A percentile compares a stretch with the other conserved stretches of the same genome.
These are phyloP conservation scores for Steccherinum ochraceum DNA, from an alignment of 768 basidiomycete genomes.

Conservation along the genomic window DNA sequence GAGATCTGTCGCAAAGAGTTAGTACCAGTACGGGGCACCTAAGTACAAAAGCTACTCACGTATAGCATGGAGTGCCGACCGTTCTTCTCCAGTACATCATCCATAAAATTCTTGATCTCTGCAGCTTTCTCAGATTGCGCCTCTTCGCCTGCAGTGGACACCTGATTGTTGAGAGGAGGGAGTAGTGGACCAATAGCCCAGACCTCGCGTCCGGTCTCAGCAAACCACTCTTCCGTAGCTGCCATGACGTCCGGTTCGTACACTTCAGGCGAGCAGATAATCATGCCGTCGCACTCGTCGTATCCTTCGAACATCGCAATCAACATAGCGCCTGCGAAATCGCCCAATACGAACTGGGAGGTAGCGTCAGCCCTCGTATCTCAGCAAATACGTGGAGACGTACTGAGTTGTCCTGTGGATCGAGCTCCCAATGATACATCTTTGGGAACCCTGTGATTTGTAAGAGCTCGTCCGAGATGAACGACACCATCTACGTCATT, in stretches of 20 bases:
- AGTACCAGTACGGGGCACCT: neutral
- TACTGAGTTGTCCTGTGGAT: conserved; percentile 1
- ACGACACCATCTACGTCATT: neutral
- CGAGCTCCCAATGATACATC: conserved; percentile 4
- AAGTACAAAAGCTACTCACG: conserved; percentile 5
- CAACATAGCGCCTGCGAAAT: neutral
- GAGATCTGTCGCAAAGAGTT: conserved; percentile 9
- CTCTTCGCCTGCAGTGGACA: too few relatives aligned
- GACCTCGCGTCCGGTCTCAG: conserved; percentile 4
- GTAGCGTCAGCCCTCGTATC: neutral
- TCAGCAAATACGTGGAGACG: neutral
- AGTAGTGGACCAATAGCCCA: conserved; percentile 15
- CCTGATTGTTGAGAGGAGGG: too few relatives aligned
- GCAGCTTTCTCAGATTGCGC: conserved; percentile 5
- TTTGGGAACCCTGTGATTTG: conserved; percentile 2
- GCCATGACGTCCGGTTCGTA: conserved; percentile 13
- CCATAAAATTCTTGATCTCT: conserved; percentile 13
- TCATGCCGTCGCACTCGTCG: conserved; percentile 12
- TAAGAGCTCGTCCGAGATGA: neutral
- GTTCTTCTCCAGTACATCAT: conserved; percentile 5
- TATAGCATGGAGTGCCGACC: conserved; percentile 18
- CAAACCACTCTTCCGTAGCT: conserved; percentile 10
- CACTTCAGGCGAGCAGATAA: conserved; percentile 9
- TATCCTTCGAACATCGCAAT: neutral
- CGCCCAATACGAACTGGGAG: neutral